These are phyloP conservation scores for Arctium lappa DNA, from an alignment of 129 eudicot genomes.

Conservation along the genomic window DNA sequence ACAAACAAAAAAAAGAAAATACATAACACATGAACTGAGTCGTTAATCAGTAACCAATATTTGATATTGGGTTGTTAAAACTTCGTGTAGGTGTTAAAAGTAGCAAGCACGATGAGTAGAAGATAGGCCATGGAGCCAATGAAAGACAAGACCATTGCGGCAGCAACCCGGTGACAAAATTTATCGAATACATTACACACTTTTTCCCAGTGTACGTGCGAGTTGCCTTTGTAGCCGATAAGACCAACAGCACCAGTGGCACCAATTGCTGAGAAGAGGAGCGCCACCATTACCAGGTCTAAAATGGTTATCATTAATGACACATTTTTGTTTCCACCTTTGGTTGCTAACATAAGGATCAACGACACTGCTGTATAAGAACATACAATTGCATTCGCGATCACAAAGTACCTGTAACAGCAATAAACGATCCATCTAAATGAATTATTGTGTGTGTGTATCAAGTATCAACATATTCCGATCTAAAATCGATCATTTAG, in stretches of 20 bases:
- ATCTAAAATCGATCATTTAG: not conserved
- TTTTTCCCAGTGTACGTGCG: slow-evolving; percentile 63
- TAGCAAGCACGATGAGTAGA: slow-evolving; percentile 40
- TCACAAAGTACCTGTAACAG: slow-evolving; percentile 58
- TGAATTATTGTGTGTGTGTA: too few species aligned
- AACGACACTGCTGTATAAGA: slow-evolving; percentile 45
- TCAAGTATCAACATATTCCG: not conserved
- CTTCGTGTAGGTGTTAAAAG: slow-evolving; percentile 36
- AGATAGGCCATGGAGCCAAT: slow-evolving; percentile 37
- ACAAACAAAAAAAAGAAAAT: not conserved
- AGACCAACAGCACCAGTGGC: slow-evolving; percentile 60
- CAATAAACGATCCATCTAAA: not conserved
- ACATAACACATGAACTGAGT: not conserved
- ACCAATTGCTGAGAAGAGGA: slow-evolving; percentile 59
- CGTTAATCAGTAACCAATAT: not conserved
- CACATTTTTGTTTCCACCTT: slow-evolving; percentile 32
- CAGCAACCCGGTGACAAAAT: slow-evolving; percentile 47
- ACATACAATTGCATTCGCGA: slow-evolving; percentile 58
- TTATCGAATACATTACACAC: slow-evolving; percentile 55
- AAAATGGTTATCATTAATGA: slow-evolving; percentile 18
- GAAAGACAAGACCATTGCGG: slow-evolving; percentile 40
- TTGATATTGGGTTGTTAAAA: not conserved
- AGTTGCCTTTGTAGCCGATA: slow-evolving; percentile 59
- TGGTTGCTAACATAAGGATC: slow-evolving; percentile 39
- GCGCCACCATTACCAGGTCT: slow-evolving; percentile 56